phyloP scores from a whole-genome alignment of 805 yeast species.

The Blastobotrys robertii region DNA sequence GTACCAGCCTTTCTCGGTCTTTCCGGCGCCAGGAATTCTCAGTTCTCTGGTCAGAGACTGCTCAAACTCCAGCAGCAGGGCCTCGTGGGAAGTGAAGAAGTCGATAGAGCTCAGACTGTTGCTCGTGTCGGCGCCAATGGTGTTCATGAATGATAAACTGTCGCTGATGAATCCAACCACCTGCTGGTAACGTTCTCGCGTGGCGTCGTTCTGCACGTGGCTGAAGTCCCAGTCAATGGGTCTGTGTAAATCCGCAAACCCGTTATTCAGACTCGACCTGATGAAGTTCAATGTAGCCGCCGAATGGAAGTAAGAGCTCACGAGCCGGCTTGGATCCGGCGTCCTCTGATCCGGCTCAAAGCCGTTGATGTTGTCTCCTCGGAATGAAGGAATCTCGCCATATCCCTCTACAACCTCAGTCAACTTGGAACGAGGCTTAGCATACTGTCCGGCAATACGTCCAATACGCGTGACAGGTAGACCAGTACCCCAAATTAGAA shows the following conservation, averaged over 20 bases:
- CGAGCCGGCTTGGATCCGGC: constrained; percentile 34
- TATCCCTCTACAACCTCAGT: constrained; percentile 33
- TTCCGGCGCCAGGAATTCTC: constrained; percentile 8
- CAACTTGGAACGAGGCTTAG: constrained; percentile 35
- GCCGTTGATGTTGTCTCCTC: constrained; percentile 37
- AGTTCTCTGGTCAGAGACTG: constrained; percentile 30
- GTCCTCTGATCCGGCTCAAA: constrained; percentile 30
- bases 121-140: constrained; percentile 30
- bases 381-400: constrained; percentile 31
- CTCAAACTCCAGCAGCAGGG: constrained; percentile 33
- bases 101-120: constrained; percentile 27
- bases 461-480: constrained; percentile 34
- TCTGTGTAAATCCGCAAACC: constrained; percentile 33
- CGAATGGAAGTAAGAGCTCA: constrained; percentile 35
- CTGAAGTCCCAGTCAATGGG: constrained; percentile 34
- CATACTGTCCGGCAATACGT: constrained; percentile 37
- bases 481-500: constrained; percentile 34
- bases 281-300: constrained; percentile 36
- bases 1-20: constrained; percentile 22
- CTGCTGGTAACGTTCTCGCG: constrained; percentile 30
- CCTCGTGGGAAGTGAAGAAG: constrained; percentile 34
- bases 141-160: constrained; percentile 30
- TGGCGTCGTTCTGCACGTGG: constrained; percentile 30
- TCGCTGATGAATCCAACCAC: constrained; percentile 29
- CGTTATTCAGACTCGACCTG: constrained; percentile 26